Conservation (phyloP, 805 yeast genomes). For the Alloascoidea africana region DNA sequence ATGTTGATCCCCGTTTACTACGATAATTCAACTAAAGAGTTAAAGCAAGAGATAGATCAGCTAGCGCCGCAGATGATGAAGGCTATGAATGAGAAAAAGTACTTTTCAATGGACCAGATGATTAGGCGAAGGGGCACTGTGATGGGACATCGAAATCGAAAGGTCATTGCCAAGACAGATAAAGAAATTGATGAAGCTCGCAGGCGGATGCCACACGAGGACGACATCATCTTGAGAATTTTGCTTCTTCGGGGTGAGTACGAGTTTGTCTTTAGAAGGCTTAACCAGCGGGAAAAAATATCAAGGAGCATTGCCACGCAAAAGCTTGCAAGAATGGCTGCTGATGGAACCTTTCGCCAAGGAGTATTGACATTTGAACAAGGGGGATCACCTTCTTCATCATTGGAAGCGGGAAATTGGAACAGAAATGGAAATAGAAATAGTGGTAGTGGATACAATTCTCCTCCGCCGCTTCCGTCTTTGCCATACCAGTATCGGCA, state of each 20-base stretch:
- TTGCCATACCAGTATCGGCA: too few relatives aligned
- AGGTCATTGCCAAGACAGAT: conserved; percentile 31
- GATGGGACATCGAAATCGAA: conserved; percentile 54
- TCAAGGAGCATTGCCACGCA: conserved; percentile 42
- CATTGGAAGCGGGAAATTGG: too few relatives aligned
- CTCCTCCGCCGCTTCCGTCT: too few relatives aligned
- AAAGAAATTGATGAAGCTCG: conserved; percentile 29
- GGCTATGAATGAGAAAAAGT: conserved; percentile 31
- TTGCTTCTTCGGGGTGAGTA: conserved; percentile 50
- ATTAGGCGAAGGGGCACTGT: conserved; percentile 53
- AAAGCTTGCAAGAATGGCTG: conserved; percentile 11
- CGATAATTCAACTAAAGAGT: conserved; percentile 29
- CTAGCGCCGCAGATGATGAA: conserved; percentile 38
- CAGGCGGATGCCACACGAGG: conserved; percentile 30
- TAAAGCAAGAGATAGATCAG: conserved; percentile 44
- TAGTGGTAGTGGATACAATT: too few relatives aligned
- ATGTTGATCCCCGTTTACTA: conserved; percentile 51
- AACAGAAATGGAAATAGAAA: too few relatives aligned
- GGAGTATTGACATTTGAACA: too few relatives aligned
- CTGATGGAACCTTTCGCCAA: neutral
- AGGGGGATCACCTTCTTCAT: too few relatives aligned
- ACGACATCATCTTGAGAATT: conserved; percentile 60
- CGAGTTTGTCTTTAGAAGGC: conserved; percentile 39
- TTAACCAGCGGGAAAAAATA: conserved; percentile 45
- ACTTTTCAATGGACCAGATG: conserved; percentile 24